These are phyloP conservation scores for Arthrinium phaeospermum DNA, from an alignment of 2,329 filamentous ascomycete genomes.

Conservation along the genomic window DNA sequence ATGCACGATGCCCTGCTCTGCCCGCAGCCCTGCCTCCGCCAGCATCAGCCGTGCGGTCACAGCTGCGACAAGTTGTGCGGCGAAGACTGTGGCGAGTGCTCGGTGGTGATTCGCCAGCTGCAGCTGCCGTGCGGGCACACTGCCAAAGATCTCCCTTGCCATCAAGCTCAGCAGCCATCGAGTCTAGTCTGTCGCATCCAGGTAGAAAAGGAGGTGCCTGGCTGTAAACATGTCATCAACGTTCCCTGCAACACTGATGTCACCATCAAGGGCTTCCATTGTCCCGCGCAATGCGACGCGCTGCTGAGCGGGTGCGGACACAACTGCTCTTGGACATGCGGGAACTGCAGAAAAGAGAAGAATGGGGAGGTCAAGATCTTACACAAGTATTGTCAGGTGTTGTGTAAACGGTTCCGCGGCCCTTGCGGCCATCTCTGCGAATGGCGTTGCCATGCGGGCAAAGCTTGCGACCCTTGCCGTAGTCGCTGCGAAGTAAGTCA, in stretches of 20 bases:
- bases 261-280: conserved; percentile 46
- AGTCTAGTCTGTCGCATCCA: conserved; percentile 52
- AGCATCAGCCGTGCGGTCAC: conserved; percentile 50
- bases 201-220: conserved; percentile 55
- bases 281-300: conserved; percentile 51
- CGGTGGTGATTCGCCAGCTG: conserved; percentile 37
- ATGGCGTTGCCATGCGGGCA: conserved; percentile 55
- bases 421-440: conserved; percentile 64
- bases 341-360: conserved; percentile 49
- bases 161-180: conserved; percentile 49
- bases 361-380: conserved; percentile 35
- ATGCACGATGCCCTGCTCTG: conserved; percentile 55
- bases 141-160: conserved; percentile 40
- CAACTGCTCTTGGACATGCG: conserved; percentile 55
- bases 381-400: conserved; percentile 55
- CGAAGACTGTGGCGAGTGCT: conserved; percentile 39
- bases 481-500: conserved; percentile 53
- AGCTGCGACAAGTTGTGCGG: conserved; percentile 51
- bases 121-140: conserved; percentile 50
- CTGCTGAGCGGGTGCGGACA: conserved; percentile 62
- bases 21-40: conserved; percentile 49
- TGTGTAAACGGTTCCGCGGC: conserved; percentile 40
- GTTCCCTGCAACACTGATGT: conserved; percentile 59
- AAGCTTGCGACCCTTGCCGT: conserved; percentile 53
- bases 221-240: conserved; percentile 59